Evolutionary conservation across 768 basidiomycete species (phyloP).

Genomic region (Galerina marginata): DNA sequence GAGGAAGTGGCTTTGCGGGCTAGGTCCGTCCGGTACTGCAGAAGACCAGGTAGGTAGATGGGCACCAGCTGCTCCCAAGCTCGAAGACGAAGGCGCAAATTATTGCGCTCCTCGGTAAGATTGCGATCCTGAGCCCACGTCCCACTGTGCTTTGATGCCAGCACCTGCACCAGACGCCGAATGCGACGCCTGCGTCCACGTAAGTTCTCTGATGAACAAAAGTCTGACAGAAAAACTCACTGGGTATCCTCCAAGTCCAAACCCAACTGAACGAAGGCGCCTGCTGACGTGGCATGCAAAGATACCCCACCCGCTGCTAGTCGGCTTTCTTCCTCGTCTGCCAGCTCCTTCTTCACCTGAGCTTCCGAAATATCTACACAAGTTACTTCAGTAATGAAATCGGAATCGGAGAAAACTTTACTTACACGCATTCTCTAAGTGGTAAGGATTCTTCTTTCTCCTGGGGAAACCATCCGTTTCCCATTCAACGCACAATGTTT

Average conservation of each 20-base stretch:
- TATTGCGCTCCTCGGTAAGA: background rate
- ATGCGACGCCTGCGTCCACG: constrained; percentile 8
- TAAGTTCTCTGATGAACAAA: background rate
- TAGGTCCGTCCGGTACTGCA: constrained; percentile 6
- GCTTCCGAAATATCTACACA: background rate
- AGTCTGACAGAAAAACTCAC: background rate
- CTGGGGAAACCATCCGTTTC: constrained; percentile 2
- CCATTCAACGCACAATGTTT: constrained; percentile 11
- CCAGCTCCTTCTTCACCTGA: background rate
- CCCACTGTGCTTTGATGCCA: background rate
- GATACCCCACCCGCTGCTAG: background rate
- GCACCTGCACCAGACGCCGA: background rate
- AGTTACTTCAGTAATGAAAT: background rate
- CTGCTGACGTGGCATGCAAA: background rate
- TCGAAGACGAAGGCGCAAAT: background rate
- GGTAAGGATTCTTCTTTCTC: constrained; percentile 4
- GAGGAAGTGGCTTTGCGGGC: background rate
- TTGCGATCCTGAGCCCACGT: background rate
- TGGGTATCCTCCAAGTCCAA: constrained; percentile 20
- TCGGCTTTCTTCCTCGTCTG: background rate
- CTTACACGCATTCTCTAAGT: background rate
- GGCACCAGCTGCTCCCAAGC: constrained; percentile 12
- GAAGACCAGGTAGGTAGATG: constrained; percentile 19
- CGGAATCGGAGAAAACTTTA: background rate
- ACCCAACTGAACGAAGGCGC: background rate